These are phyloP conservation scores for Talaromyces borbonicus DNA, from an alignment of 495 filamentous ascomycete species.

Conservation along the genomic window DNA sequence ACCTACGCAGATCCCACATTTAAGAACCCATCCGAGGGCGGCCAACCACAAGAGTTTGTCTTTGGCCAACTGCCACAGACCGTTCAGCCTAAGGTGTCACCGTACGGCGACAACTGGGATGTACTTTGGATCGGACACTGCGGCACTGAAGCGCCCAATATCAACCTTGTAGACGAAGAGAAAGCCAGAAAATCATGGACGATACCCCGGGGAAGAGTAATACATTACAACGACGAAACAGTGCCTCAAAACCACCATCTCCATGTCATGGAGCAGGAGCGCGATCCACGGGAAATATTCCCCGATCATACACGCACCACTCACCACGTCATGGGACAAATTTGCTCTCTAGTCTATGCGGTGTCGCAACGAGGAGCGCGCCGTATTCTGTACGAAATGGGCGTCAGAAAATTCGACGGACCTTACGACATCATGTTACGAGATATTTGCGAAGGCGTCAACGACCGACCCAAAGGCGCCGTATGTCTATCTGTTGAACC, in stretches of 20 bases:
- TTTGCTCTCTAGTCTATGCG: constrained; percentile 47
- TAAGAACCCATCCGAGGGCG: constrained; percentile 4
- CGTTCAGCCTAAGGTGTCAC: constrained; percentile 23
- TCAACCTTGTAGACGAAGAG: constrained; percentile 5
- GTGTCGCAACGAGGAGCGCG: constrained; percentile 43
- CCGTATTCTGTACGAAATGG: constrained; percentile 30
- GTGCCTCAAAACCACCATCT: constrained; percentile 12
- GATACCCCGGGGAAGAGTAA: constrained; percentile 11
- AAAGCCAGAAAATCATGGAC: constrained; percentile 5
- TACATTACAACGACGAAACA: constrained; percentile 12
- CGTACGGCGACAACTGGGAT: constrained; percentile 52
- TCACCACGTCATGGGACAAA: constrained; percentile 32
- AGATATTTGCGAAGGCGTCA: constrained; percentile 8
- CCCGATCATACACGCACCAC: constrained; percentile 36
- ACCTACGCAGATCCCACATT: constrained; percentile 10
- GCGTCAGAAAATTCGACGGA: constrained; percentile 7
- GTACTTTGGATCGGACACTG: constrained; percentile 48
- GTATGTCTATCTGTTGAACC: constrained; percentile 8
- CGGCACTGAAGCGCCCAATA: constrained; percentile 14
- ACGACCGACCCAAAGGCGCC: constrained; percentile 6
- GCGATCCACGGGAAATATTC: constrained; percentile 5
- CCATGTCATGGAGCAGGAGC: constrained; percentile 6
- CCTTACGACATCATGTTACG: constrained; percentile 9
- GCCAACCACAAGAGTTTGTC: constrained; percentile 1
- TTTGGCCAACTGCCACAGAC: constrained; percentile 17